phyloP scores from a whole-genome alignment of 305 asterid species.

The Fraxinus angustifolia region DNA sequence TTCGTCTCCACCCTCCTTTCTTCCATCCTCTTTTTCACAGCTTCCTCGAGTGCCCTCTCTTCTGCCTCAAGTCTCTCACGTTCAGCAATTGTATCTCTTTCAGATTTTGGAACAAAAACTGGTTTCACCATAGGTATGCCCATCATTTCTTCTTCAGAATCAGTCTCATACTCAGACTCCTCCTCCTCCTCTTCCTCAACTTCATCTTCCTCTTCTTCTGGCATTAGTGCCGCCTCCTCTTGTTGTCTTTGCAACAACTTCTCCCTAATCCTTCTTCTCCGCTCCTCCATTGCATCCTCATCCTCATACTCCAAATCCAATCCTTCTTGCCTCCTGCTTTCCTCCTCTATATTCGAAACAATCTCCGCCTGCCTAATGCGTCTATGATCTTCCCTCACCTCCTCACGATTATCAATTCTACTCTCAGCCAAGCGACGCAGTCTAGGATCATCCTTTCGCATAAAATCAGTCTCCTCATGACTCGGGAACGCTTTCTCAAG shows the following conservation, averaged over 20 bases:
- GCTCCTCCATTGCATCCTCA: constrained; percentile 76
- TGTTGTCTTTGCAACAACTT: constrained; percentile 64
- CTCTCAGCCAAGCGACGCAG: constrained; percentile 83
- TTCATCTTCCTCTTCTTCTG: constrained; percentile 71
- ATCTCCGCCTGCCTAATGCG: constrained; percentile 94
- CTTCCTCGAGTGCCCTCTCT: constrained; percentile 77
- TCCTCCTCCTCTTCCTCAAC: constrained; percentile 43
- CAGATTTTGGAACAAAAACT: constrained; percentile 75
- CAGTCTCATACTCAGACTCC: constrained; percentile 86
- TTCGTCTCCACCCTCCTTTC: constrained; percentile 81
- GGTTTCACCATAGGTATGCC: constrained; percentile 88
- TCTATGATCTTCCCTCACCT: constrained; percentile 80
- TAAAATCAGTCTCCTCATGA: constrained; percentile 39
- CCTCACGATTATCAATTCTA: constrained; percentile 72
- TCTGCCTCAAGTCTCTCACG: constrained; percentile 88
- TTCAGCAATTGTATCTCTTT: constrained; percentile 87
- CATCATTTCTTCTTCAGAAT: constrained; percentile 75
- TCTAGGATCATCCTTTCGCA: constrained; percentile 73
- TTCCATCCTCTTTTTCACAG: constrained; percentile 57
- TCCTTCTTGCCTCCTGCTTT: constrained; percentile 55
- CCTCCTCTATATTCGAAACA: constrained; percentile 81
- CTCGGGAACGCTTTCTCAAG: constrained; percentile 69
- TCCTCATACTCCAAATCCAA: constrained; percentile 72
- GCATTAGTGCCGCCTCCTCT: constrained; percentile 64
- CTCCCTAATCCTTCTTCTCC: constrained; percentile 71